Base-by-base conservation (phyloP, 169 alveolate genomes). In the Babesia bovis region DNA sequence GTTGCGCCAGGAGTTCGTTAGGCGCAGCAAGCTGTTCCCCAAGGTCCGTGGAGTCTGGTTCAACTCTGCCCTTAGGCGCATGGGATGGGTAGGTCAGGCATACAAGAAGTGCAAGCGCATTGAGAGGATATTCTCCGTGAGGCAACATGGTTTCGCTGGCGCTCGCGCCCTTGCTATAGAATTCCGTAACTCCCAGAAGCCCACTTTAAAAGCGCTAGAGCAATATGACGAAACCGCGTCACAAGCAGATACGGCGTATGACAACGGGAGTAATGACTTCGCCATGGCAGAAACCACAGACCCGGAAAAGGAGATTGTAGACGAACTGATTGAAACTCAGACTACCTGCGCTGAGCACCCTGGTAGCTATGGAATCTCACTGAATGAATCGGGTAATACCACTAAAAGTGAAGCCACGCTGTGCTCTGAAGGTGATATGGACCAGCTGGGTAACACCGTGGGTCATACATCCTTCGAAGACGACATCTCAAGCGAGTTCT, bases 61-160 rank as follows among this genome's bases (percentile, higher is more conserved):
- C 60, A 88, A 88, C 75, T 88, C 93, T n/a, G 84, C 93, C 15
- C 85, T 85, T 41, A 82, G 88, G 35, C 85, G 93, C 42, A 88
- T 88, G 93, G 93, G 93, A 26, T 88, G 93, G 93, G 93, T 88
- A 13, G 93, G 93, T 21, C 93, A 88, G 84, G 93, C 93, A 12
- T 88, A 88, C 73, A 88, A 88, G 73, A 88, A 88, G 65, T 88
- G 93, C 79, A 88, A 88, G 53, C 76, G 93, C 49, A 88, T 88
- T 35, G 93, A 88, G 61, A 88, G 85, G 79, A 88, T 88, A 30
- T 88, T 88, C 58, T 88, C 93, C 26, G 83, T 88, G 52, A 84
- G 82, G 74, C 84, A 88, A 59, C 88, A 88, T 44, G 93, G 93
- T n/a, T 88, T 88, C 47, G 93, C 84, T 30, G 91, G 93, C 13